Percentiles rank a stretch among this genome's conserved stretches.
Evolutionary conservation across 192 early-diverging fungal genomes (phyloP).

Genomic region (Paraglomus occultum): DNA sequence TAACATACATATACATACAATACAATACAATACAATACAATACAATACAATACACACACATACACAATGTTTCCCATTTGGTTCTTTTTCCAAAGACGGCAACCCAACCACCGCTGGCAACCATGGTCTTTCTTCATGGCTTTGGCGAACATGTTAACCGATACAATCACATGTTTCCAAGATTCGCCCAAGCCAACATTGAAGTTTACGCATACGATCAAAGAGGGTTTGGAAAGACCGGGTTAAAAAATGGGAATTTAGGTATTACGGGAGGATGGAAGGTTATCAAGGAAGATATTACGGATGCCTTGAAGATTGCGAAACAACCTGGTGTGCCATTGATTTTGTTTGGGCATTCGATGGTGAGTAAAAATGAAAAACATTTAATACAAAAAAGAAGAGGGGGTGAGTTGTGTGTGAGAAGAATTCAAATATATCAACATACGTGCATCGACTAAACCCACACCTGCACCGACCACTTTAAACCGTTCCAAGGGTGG

Average conservation of each 20-base stretch:
- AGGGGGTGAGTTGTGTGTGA: too few species aligned
- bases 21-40: too few species aligned
- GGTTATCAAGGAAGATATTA: slow-evolving; percentile 49
- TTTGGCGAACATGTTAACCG: slow-evolving; percentile 55
- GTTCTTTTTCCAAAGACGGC: neutral
- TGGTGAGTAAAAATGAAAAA: slow-evolving; percentile 13
- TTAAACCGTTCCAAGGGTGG: neutral
- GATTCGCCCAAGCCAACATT: slow-evolving; percentile 54
- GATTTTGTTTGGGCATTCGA: slow-evolving; percentile 54
- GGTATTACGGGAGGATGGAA: slow-evolving; percentile 50
- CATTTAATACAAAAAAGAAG: too few species aligned
- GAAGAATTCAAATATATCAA: neutral
- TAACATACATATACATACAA: too few species aligned
- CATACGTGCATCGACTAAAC: neutral
- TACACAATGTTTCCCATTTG: neutral
- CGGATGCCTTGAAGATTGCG: slow-evolving; percentile 37
- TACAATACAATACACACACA: too few species aligned
- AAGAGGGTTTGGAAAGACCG: slow-evolving; percentile 66
- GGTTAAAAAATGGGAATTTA: slow-evolving; percentile 33
- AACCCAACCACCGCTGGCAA: slow-evolving; percentile 32
- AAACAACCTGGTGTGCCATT: slow-evolving; percentile 43
- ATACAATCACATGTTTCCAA: slow-evolving; percentile 57
- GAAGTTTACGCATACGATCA: slow-evolving; percentile 60
- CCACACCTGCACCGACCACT: neutral
- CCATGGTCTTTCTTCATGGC: slow-evolving; percentile 51